These are phyloP conservation scores for Rhinocladiella similis DNA, from an alignment of 2,329 filamentous ascomycete species.

Conservation along the genomic window DNA sequence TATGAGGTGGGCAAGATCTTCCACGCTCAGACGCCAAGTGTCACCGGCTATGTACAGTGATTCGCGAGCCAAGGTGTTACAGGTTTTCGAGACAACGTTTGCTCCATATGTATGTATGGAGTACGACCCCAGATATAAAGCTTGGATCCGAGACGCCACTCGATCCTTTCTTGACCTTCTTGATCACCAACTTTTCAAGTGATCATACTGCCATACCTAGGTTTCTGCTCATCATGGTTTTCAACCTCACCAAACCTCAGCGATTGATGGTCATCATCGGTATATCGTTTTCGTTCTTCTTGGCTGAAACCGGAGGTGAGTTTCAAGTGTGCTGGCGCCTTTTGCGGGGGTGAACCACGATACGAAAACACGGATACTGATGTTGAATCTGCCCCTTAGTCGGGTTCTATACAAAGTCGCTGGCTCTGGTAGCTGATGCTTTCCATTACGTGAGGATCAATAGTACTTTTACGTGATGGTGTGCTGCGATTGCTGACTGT, in stretches of 20 bases:
- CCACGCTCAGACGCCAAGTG: too few relatives aligned
- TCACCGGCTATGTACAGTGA: too few relatives aligned
- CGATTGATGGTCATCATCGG: not conserved
- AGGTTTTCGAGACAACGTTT: too few relatives aligned
- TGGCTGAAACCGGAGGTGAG: not conserved
- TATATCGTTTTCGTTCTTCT: not conserved
- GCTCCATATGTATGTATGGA: too few relatives aligned
- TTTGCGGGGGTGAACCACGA: too few relatives aligned
- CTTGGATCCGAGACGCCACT: too few relatives aligned
- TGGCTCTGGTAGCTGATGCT: not conserved
- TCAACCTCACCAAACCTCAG: not conserved
- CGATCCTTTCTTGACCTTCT: too few relatives aligned
- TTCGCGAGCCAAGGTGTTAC: too few relatives aligned
- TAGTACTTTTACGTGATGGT: not conserved
- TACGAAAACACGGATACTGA: not conserved
- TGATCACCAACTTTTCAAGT: too few relatives aligned
- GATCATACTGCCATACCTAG: too few relatives aligned
- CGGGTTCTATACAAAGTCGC: not conserved
- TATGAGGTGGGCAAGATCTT: too few relatives aligned
- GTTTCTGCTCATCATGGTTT: not conserved
- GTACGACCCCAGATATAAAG: too few relatives aligned
- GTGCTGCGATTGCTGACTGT: not conserved
- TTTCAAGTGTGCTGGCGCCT: not conserved
- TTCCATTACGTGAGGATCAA: not conserved
- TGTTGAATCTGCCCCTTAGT: not conserved